Evolutionary conservation across 2,329 filamentous ascomycete species (phyloP), one percentile per base, ranked within the genome.

Genomic region (Cryphonectria naterciae): DNA sequence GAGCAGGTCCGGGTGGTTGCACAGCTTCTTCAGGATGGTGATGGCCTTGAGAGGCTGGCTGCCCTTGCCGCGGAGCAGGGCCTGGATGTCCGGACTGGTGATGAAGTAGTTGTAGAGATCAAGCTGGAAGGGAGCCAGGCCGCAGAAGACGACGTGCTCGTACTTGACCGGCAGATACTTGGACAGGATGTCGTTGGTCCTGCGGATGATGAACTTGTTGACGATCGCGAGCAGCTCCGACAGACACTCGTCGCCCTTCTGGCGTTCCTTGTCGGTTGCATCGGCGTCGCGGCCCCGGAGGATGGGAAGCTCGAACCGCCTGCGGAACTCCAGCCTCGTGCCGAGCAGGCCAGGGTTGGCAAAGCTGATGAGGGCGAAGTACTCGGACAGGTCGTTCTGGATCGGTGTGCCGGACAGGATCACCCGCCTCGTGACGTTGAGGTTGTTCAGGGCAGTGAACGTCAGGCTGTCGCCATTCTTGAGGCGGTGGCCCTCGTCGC

Each of bases 101-200:
- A 99, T 95, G 81, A 99, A 99, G 81, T 98, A 93, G 77, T 97
- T 97, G 85, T 99, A 99, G 1, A 99, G 85, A 75, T 93, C 93
- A 68, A 94, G 87, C 80, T 99, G 96, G 82, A 99, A 98, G 0
- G 93, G 93, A 22, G 96, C 92, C 62, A 97, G 87, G 76, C 95
- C 95, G 86, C 96, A 99, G 82, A 99, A 99, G 0, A 99, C 96
- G 41, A 99, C 96, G 79, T 99, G 96, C 81, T 99, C 96, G 81
- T 99, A 99, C 84, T 99, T 99, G 84, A 98, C 91, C 0, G 96
- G 96, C 71, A 99, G 83, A 78, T 99, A 99, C 80, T 99, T 99
- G 67, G 95, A 98, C 35, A 99, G 83, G 73, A 99, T 97, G 78
- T 99, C 96, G 86, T 99, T 99, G 4, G 95, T 98, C 70, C 96